These are phyloP conservation scores for Leucosporidium scottii DNA, from an alignment of 768 basidiomycete genomes.

Conservation along the genomic window DNA sequence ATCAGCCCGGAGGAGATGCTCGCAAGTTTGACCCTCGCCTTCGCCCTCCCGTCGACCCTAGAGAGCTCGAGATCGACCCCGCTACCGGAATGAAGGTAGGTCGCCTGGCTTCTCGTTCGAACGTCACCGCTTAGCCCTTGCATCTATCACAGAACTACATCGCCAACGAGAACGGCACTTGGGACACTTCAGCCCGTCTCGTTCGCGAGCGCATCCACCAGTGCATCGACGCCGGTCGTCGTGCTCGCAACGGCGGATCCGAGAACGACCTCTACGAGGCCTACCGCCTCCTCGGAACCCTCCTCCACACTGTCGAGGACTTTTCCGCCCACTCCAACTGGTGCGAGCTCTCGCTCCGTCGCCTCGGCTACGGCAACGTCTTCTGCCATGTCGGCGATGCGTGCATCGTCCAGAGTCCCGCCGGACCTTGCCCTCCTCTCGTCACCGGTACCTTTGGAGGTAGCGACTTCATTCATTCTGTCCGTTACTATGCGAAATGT, in stretches of 20 bases:
- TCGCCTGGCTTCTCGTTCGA: background rate
- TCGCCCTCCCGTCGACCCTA: slow-evolving; percentile 73
- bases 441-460: slow-evolving; percentile 59
- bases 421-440: slow-evolving; percentile 67
- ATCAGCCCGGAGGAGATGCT: slow-evolving; percentile 55
- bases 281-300: slow-evolving; percentile 66
- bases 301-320: slow-evolving; percentile 32
- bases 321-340: slow-evolving; percentile 74
- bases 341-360: slow-evolving; percentile 68
- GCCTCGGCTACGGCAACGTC: slow-evolving; percentile 65
- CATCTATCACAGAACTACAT: slow-evolving; percentile 59
- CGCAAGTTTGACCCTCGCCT: slow-evolving; percentile 66
- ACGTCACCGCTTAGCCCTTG: background rate
- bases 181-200: slow-evolving; percentile 80
- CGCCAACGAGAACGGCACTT: slow-evolving; percentile 66
- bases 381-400: slow-evolving; percentile 82
- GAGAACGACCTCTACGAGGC: slow-evolving; percentile 51
- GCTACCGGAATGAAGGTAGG: slow-evolving; percentile 78
- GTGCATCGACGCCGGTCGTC: slow-evolving; percentile 72
- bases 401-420: slow-evolving; percentile 64
- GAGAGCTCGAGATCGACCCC: slow-evolving; percentile 77
- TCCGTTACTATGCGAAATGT: background rate
- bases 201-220: slow-evolving; percentile 64
- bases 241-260: slow-evolving; percentile 48
- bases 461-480: slow-evolving; percentile 64